Base-by-base conservation (phyloP, 345 rosid genomes). In the Camelina hispida region DNA sequence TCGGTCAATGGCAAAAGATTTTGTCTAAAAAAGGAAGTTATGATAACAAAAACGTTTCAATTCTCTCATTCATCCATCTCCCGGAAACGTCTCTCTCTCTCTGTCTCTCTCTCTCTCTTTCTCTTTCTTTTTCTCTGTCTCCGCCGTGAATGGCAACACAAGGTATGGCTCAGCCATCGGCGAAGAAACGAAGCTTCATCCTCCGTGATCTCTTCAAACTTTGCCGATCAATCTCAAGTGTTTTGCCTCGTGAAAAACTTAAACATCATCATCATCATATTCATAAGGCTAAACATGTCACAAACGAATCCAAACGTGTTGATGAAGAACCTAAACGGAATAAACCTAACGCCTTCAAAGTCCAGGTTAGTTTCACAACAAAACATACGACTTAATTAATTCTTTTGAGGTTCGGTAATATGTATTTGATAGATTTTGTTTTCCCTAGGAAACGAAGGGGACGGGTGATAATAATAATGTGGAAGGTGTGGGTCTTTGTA, bases 171-270 rank as follows among this genome's bases (percentile, higher is more conserved):
- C 81, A 64, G 47, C 65, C 59, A 2, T 55, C 62, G 48, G 52
- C 42, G 3, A 81, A 77, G 71, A 85, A 79, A 73, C 71, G 74
- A 60, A 72, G 63, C 73, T 83, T 73, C 57, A 37, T 61, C 78
- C 9, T 81, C 67, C 69, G 68, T 56, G 66, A 59, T 32, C 18
- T 83, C 66, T 38, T 56, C 42, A 79, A 75, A 68, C 62, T 82
- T 43, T 82, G 65, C 70, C 80, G 69, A 79, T 71, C 73, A 43
- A 30, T 78, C 34, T 48, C 81, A 18, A 66, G 74, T 38, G 9
- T 60, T 64, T 81, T 80, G 65, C 78, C 62, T 43, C 64, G 43
- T 60, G 81, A 76, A 17, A 82, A 83, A 75, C 71, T 32, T 42
- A 57, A 60, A 18, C 65, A 38, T 38, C 48, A 53, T 22, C 55